These are phyloP conservation scores for Talaromyces amestolkiae DNA, from an alignment of 2,329 filamentous ascomycete genomes.

Conservation along the genomic window DNA sequence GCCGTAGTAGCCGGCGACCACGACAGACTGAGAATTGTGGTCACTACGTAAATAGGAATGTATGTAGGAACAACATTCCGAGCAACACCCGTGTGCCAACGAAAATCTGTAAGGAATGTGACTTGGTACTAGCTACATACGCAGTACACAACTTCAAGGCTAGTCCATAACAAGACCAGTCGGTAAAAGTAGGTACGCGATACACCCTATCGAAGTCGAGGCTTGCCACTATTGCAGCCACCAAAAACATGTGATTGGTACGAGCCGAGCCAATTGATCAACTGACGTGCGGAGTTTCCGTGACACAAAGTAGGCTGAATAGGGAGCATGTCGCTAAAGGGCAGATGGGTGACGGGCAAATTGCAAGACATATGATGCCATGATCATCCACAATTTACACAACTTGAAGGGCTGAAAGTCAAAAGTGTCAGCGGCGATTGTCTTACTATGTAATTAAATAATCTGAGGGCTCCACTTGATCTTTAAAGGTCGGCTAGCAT, in stretches of 20 bases:
- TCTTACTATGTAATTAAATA: neutral
- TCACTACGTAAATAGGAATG: neutral
- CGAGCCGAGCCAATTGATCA: neutral
- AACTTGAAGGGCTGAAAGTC: neutral
- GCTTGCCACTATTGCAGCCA: neutral
- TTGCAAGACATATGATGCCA: conserved; percentile 12
- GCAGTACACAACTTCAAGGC: neutral
- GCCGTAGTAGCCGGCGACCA: neutral
- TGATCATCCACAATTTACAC: neutral
- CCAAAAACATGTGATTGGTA: neutral
- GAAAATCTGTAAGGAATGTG: neutral
- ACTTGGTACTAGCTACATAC: neutral
- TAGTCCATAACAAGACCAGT: neutral
- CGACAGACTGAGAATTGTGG: neutral
- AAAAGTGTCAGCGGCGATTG: neutral
- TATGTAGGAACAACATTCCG: neutral
- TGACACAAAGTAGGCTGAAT: neutral
- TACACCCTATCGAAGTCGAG: neutral
- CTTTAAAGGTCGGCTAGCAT: neutral
- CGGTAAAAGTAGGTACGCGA: neutral
- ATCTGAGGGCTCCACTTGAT: neutral
- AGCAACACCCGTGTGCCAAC: neutral
- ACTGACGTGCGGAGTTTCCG: neutral
- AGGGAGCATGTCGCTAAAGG: neutral
- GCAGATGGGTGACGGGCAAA: neutral